phyloP scores from a whole-genome alignment of 225 moss, liverwort and hornwort genomes.

The Asterella californica region DNA sequence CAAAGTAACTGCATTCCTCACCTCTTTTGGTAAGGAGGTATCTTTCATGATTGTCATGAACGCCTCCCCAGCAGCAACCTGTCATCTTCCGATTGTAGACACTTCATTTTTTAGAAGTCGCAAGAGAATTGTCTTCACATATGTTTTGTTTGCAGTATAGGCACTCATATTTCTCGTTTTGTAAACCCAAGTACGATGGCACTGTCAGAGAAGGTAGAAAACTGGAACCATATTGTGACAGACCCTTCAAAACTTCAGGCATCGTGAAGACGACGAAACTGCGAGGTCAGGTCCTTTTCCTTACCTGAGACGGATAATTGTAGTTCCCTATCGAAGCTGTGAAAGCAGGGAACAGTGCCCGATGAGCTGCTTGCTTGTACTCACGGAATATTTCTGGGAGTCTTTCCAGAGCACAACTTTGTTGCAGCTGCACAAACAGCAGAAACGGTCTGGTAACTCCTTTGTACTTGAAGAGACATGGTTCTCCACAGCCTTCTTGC shows the following conservation, averaged over 20 bases:
- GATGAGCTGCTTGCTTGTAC: constrained; percentile 59
- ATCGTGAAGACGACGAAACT: no score
- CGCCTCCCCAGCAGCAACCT: constrained; percentile 75
- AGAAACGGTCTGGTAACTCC: not conserved
- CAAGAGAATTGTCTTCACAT: not conserved
- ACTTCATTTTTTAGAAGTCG: constrained; percentile 11
- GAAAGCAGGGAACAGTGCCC: constrained; percentile 61
- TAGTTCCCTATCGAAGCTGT: constrained; percentile 59
- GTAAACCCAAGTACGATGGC: not conserved
- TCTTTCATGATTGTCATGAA: constrained; percentile 57
- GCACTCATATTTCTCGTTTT: not conserved
- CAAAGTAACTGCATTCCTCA: constrained; percentile 4
- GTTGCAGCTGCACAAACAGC: constrained; percentile 64
- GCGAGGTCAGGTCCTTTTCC: not conserved
- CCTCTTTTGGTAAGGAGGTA: constrained; percentile 70
- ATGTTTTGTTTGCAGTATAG: not conserved
- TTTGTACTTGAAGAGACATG: not conserved
- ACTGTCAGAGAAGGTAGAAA: not conserved
- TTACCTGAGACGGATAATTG: constrained; percentile 57
- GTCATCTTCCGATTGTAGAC: constrained; percentile 19
- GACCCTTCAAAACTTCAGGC: no score
- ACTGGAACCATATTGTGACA: not conserved
- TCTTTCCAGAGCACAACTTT: constrained; percentile 74
- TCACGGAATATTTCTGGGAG: constrained; percentile 55
- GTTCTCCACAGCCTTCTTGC: not conserved